phyloP scores from a whole-genome alignment of 805 yeast genomes.

The Ogataea nakhonphanomensis region DNA sequence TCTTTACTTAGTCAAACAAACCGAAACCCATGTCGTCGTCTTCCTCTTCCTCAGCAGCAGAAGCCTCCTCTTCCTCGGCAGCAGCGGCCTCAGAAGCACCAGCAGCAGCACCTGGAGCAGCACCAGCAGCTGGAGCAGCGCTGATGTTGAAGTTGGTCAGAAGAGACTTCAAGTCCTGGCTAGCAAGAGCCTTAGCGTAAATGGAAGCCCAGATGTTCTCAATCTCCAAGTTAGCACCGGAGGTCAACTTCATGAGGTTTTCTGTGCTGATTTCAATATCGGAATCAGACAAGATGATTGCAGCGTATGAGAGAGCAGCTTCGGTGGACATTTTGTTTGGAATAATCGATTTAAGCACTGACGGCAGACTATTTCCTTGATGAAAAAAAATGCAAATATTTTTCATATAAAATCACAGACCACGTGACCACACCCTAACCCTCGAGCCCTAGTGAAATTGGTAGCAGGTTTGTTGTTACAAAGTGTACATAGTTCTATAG shows the following conservation, averaged over 20 bases:
- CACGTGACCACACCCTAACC: slow-evolving; percentile 6
- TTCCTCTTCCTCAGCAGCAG: slow-evolving; percentile 61
- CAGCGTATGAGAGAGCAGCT: slow-evolving; percentile 95
- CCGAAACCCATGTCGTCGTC: slow-evolving; percentile 91
- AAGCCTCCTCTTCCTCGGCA: slow-evolving; percentile 56
- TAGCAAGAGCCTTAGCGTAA: slow-evolving; percentile 78
- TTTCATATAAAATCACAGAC: slow-evolving; percentile 6
- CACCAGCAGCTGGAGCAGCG: slow-evolving; percentile 50
- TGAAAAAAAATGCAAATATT: slow-evolving; percentile 8
- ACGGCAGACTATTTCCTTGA: slow-evolving; percentile 41
- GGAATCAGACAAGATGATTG: slow-evolving; percentile 96
- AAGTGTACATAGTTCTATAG: neutral
- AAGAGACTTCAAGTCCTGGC: slow-evolving; percentile 69
- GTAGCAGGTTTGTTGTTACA: slow-evolving; percentile 3
- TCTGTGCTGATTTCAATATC: slow-evolving; percentile 88
- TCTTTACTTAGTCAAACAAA: slow-evolving; percentile 66
- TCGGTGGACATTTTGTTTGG: slow-evolving; percentile 70
- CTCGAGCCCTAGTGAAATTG: slow-evolving; percentile 3
- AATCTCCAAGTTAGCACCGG: slow-evolving; percentile 75
- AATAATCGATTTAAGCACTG: slow-evolving; percentile 42
- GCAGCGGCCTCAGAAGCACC: slow-evolving; percentile 44
- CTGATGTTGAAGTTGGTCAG: slow-evolving; percentile 54
- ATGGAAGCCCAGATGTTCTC: slow-evolving; percentile 80
- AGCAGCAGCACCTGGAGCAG: slow-evolving; percentile 45
- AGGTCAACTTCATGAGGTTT: slow-evolving; percentile 68